Conservation (phyloP, 2,329 filamentous ascomycete species). For the Colletotrichum sp. region DNA sequence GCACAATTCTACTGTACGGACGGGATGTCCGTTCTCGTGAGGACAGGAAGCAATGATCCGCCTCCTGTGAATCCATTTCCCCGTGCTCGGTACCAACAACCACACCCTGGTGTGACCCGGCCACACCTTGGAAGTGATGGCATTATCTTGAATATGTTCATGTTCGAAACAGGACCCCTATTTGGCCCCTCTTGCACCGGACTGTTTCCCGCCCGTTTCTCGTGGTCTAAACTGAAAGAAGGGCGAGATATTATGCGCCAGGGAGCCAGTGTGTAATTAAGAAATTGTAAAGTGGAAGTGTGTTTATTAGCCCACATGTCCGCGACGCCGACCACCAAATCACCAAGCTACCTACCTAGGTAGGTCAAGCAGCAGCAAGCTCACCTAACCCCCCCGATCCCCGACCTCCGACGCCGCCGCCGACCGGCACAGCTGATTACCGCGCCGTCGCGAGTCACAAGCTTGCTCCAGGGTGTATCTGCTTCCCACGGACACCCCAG, state of each 20-base stretch:
- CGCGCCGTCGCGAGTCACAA: constrained; percentile 1
- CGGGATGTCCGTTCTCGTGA: neutral
- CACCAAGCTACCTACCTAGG: neutral
- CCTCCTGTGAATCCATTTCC: neutral
- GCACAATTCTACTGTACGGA: neutral
- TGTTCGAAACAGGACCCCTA: constrained; percentile 6
- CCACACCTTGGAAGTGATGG: neutral
- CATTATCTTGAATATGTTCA: neutral
- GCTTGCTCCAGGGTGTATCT: neutral
- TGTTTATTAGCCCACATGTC: neutral
- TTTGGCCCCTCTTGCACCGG: neutral
- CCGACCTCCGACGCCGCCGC: neutral
- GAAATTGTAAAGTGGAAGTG: neutral
- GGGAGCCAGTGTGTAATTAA: neutral
- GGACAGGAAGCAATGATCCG: neutral
- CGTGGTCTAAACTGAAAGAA: neutral
- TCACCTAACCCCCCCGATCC: neutral
- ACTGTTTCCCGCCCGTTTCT: constrained; percentile 6
- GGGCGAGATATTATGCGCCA: neutral
- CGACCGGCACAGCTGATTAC: neutral
- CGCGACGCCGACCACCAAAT: neutral
- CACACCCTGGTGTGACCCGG: neutral
- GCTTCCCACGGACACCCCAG: neutral
- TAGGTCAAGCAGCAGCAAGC: neutral
- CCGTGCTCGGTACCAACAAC: neutral